phyloP scores from a whole-genome alignment of 257 asterid species.

The Euphrasia confusa region DNA sequence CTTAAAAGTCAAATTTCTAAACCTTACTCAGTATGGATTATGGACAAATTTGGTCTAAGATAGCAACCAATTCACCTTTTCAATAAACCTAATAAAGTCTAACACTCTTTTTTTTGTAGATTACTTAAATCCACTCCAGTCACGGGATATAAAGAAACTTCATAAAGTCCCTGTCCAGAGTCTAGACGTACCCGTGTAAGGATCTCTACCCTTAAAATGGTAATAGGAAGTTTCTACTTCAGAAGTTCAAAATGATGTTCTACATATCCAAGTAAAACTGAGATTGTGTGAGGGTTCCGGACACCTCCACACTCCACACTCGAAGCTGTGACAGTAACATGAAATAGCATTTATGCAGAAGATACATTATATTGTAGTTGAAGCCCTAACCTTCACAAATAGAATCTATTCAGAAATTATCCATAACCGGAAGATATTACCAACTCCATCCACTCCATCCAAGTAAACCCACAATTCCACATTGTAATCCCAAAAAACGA shows the following conservation, averaged over 20 bases:
- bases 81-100: too few relatives aligned
- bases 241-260: background rate
- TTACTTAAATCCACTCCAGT: too few relatives aligned
- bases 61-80: too few relatives aligned
- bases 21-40: too few relatives aligned
- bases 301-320: background rate
- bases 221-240: background rate
- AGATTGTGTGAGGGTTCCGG: background rate
- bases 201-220: background rate
- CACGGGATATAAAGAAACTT: too few relatives aligned
- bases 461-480: conserved; percentile 1
- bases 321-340: background rate
- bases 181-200: too few relatives aligned
- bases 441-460: background rate
- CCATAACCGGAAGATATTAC: background rate
- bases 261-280: background rate
- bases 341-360: background rate
- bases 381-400: background rate
- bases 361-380: background rate
- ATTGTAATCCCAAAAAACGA: conserved; percentile 10
- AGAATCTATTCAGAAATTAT: background rate
- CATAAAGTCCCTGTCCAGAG: too few relatives aligned
- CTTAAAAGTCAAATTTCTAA: background rate
- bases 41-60: too few relatives aligned
- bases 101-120: too few relatives aligned